Conservation (phyloP, 2,329 filamentous ascomycete genomes). For the Simplicillium sp. region DNA sequence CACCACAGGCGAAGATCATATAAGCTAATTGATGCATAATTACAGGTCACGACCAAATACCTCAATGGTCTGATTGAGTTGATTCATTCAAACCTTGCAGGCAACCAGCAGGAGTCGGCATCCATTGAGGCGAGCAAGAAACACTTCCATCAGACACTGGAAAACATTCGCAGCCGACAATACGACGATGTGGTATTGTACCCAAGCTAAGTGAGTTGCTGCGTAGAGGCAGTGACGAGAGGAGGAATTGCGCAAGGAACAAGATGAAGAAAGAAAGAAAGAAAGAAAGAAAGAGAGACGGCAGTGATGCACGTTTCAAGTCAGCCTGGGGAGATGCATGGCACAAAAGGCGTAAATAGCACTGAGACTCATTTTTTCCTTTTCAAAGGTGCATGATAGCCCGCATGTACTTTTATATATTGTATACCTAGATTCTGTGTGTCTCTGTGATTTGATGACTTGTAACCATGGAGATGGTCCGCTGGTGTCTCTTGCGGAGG, state of each 20-base stretch:
- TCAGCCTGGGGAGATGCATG: background rate
- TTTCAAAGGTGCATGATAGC: background rate
- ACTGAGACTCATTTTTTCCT: background rate
- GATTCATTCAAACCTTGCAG: constrained; percentile 90
- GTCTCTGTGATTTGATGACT: no score
- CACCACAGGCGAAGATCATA: background rate
- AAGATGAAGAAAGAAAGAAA: background rate
- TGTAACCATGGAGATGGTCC: no score
- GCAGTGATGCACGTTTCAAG: background rate
- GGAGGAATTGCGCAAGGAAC: no score
- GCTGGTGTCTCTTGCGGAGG: no score
- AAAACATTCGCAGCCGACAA: constrained; percentile 84
- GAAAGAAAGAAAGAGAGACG: background rate
- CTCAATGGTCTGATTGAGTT: constrained; percentile 96
- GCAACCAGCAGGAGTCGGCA: constrained; percentile 70
- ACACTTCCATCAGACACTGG: constrained; percentile 89
- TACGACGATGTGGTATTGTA: constrained; percentile 85
- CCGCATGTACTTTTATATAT: background rate
- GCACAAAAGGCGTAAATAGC: background rate
- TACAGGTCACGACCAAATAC: constrained; percentile 83
- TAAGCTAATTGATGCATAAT: constrained; percentile 8
- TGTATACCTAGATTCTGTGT: background rate
- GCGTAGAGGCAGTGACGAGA: no score
- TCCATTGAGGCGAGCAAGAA: constrained; percentile 82
- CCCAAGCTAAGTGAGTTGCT: constrained; percentile 25